Conservation (phyloP, 2,329 filamentous ascomycete genomes). For the Sclerotinia borealis region DNA sequence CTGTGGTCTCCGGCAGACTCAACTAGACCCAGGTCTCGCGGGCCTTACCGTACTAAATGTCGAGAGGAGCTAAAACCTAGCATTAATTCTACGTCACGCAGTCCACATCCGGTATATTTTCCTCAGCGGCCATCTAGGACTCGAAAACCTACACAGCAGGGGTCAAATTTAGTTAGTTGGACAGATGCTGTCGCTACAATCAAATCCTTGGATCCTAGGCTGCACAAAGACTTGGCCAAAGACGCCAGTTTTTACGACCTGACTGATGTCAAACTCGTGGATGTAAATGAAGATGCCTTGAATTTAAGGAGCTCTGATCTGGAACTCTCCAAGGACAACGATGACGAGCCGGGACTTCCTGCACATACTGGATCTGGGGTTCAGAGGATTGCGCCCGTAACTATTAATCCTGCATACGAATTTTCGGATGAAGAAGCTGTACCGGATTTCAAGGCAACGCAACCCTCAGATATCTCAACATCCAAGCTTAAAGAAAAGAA, state of each 20-base stretch:
- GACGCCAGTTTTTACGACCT: constrained; percentile 19
- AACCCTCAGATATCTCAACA: not conserved
- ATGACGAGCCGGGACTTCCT: constrained; percentile 1
- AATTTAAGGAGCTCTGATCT: not conserved
- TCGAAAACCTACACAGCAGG: constrained; percentile 24
- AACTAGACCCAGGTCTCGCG: not conserved
- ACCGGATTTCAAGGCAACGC: not conserved
- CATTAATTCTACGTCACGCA: not conserved
- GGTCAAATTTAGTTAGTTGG: constrained; percentile 29
- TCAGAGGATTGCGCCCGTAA: not conserved
- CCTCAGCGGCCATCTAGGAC: constrained; percentile 17
- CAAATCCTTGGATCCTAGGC: constrained; percentile 25
- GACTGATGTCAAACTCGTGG: constrained; percentile 3
- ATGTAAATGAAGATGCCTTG: not conserved
- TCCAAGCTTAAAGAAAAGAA: not conserved
- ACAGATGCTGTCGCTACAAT: constrained; percentile 28
- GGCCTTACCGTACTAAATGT: not conserved
- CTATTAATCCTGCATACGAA: not conserved
- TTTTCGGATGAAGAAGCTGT: constrained; percentile 12
- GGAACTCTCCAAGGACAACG: not conserved
- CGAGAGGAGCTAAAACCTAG: not conserved
- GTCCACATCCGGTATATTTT: not conserved
- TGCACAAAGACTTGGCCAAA: constrained; percentile 26
- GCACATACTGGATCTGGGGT: not conserved
- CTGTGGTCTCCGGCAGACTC: constrained; percentile 2